Base-by-base conservation (phyloP, 2,329 filamentous ascomycete species). In the Claviceps citrina region DNA sequence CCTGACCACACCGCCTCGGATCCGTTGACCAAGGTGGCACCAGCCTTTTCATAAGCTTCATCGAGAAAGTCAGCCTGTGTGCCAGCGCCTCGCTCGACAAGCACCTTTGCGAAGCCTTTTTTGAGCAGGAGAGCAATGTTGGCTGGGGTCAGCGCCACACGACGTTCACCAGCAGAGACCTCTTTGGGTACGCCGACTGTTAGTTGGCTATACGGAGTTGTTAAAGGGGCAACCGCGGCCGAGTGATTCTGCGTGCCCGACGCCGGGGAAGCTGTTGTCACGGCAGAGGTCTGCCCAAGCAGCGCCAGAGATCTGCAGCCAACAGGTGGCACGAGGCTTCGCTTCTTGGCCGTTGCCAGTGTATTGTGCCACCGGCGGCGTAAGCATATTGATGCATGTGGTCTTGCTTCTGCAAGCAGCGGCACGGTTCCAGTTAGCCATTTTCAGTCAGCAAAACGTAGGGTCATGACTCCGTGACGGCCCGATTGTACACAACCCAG, bases 31-130 rank as follows among this genome's bases (percentile, higher is more conserved):
- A 93, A 62, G 12, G 76, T 84, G 5, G 84, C 86, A 9, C 86
- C 86, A 2, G 83, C 83, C 47, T 76, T 70, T 50, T 78, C 72
- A 51, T 93, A 93, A 26, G 78, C 83, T 30, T 77, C 68, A 47
- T 93, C 84, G 2, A 71, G 72, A 50, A 93, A 86, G 43, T 85
- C 80, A 31, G 86, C 84, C 46, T 76, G 70, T 36, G 70, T 66
- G 8, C 86, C 86, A n/a, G 85, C 85, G 28, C 83, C 83, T 16
- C 76, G 74, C 62, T 93, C 83, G 28, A 94, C 71, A 3, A 93
- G 62, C 19, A 94, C 73, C 45, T 76, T 75, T 26, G 68, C 70
- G 56, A 85, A 91, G 26, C 85, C 86, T 58, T 93, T 93, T 58
- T 93, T 93, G 46, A 87, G 73, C 1, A 94, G 64, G 1, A 93